Evolutionary conservation across 345 rosid species (phyloP), one percentile per base, ranked within the genome.

Genomic region (Eucalyptus shirleyi): DNA sequence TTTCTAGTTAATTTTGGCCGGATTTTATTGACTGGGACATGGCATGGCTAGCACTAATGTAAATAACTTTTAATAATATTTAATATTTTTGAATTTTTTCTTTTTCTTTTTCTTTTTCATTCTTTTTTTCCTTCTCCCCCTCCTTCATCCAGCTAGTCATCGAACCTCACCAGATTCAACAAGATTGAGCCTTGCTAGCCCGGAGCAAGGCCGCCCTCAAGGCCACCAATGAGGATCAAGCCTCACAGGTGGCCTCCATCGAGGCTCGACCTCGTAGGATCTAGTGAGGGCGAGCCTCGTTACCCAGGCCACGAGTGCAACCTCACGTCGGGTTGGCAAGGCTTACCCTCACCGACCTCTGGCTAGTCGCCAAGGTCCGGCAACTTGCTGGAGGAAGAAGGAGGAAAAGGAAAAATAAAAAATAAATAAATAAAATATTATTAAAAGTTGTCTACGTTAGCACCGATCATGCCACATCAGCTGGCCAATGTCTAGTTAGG

Each of bases 361-460:
- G 0, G 59, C 24, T 0, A 0, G 11, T 53, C 2, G 2, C 5
- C 0, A 0, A 53, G 0, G 1, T 53, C 9, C 1, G 23, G 2
- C 23, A 19, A 53, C 1, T 0, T 0, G 5, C 24, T 19, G 0
- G 24, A 53, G 56, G 10, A 53, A 19, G 56, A 19, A 53, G 9
- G 56, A 53, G 56, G 56, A 51, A 2, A 53, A 51, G 0, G 4
- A 53, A 53, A 50, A 0, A 18, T 3, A 7, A 51, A 53, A 53
- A 7, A 53, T 19, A 1, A 19, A n/a, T n/a, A n/a, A n/a, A n/a
- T n/a, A n/a, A 1, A 19, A 53, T 1, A 53, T 8, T 53, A 53
- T 53, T 53, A 53, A 53, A 53, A 53, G 24, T 53, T 53, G 0
- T 53, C 10, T 0, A 19, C 4, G 2, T 53, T 0, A 6, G 0